Percentiles rank a stretch among this genome's conserved stretches.
These are phyloP conservation scores for Claviceps pusilla DNA, from an alignment of 2,329 filamentous ascomycete species.

Conservation along the genomic window DNA sequence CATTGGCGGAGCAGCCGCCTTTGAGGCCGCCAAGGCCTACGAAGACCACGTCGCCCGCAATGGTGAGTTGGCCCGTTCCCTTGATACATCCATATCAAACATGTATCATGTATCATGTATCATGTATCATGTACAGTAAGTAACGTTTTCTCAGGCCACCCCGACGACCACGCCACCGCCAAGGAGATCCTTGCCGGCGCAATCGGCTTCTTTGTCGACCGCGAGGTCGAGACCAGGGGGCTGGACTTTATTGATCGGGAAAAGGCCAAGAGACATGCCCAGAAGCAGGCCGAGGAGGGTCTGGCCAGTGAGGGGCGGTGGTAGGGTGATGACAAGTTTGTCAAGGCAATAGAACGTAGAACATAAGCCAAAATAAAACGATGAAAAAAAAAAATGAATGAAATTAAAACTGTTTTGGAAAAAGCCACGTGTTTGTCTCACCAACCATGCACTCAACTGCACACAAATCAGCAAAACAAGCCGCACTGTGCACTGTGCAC, in stretches of 20 bases:
- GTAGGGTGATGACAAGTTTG: neutral
- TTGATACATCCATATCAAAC: no score
- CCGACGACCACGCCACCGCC: constrained; percentile 14
- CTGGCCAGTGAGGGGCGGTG: constrained; percentile 8
- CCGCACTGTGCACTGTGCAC: no score
- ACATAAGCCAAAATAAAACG: no score
- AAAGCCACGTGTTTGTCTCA: no score
- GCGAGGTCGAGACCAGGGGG: constrained; percentile 17
- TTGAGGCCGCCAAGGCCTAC: constrained; percentile 17
- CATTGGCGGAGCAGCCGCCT: constrained; percentile 17
- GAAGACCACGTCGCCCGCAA: constrained; percentile 15
- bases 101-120: no score
- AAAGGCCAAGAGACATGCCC: constrained; percentile 16
- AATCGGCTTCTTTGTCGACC: constrained; percentile 18
- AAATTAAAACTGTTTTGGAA: no score
- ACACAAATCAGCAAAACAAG: no score
- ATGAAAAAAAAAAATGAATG: no score
- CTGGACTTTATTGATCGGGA: constrained; percentile 15
- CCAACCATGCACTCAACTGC: no score
- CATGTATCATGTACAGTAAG: no score
- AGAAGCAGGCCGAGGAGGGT: constrained; percentile 12
- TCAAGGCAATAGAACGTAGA: no score
- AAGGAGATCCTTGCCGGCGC: constrained; percentile 16
- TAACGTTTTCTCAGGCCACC: constrained; percentile 9
- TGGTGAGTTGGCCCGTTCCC: constrained; percentile 6